Base-by-base conservation (phyloP, 1,284 basidiomycete species). In the Apiotrichum porosum region DNA sequence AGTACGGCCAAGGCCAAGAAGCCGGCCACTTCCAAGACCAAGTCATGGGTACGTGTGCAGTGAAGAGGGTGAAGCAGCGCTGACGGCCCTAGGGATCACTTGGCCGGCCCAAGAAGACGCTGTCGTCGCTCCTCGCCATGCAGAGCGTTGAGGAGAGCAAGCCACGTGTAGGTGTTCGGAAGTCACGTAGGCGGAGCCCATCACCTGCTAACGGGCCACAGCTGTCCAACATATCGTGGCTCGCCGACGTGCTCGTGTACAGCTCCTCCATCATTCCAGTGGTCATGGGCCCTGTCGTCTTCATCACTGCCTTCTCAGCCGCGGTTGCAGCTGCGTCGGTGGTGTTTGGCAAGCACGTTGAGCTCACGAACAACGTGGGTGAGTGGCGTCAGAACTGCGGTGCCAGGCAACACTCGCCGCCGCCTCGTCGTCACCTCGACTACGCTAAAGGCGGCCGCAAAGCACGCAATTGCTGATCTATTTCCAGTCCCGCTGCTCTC, bases 201-300 rank as follows among this genome's bases (percentile, higher is more conserved):
- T n/a, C n/a, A n/a, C n/a, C n/a, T n/a, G n/a, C n/a, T n/a, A n/a
- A n/a, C n/a, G 15, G 8, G 15, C 19, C 2, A 17, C 41, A 71
- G 61, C 56, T 59, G 30, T 55, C 60, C 19, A 66, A 90, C 84
- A 89, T 90, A 65, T 88, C 87, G 30, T 93, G 90, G 86, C 75
- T 92, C 19, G 85, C 86, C 10, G 90, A 93, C 69, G 86, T 91
- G 23, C 77, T 91, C 37, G 81, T 88, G 23, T 56, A 89, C 57
- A 83, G 63, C 22, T 59, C 61, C 22, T 60, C 66, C 66, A 49
- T 88, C 57, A 68, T 85, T 42, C 86, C 88, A 3, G 64, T 65
- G 18, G 66, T 76, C 34, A 34, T 73, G 9, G 66, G 69, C 2
- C 88, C 88, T 17, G 87, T 94, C 14, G 64, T 88, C 24, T 88